Base-by-base conservation (phyloP, 768 basidiomycete genomes). In the Kwoniella sp. region DNA sequence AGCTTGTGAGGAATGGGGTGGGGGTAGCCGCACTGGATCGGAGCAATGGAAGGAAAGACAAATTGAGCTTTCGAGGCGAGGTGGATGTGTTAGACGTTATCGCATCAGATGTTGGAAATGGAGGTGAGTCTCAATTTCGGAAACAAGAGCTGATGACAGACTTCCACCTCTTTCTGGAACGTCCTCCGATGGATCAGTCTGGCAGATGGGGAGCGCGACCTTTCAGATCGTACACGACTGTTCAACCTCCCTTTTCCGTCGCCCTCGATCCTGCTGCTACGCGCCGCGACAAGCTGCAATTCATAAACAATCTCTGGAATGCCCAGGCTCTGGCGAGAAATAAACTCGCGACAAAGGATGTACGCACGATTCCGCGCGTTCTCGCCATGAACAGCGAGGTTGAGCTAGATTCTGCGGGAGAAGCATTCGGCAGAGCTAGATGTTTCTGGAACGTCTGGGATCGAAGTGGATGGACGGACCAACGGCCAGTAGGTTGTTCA, bases 391-490 rank as follows among this genome's bases (percentile, higher is more conserved):
- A 84, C 65, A 89, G 91, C 76, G 88, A 94, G 2, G 89, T 92
- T 74, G 85, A 82, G 13, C 57, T 79, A 17, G 69, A 68, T n/a
- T 53, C 26, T 15, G 64, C 72, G 1, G 67, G 69, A 10, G 72
- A 72, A 24, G 36, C 68, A 5, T 69, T 72, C 52, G 67, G 69
- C 2, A 57, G 71, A 46, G 74, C 91, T 17, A 85, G 87, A 62
- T 88, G 90, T n/a, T 95, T 88, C 78, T 94, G 87, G 81, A 93
- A 94, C 72, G 85, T 95, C 19, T 95, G 93, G 77, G 87, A 90
- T 70, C 83, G 90, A 46, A 88, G 86, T 12, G 67, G 63, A 8
- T 79, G 73, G 75, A 48, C 21, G 10, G 86, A 87, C 17, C 47
- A 81, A 2, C 89, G 86, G 80, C 94, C 94, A 86, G 92, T 91